These are phyloP conservation scores for Rhizophora apiculata DNA, from an alignment of 345 rosid species.

Conservation along the genomic window DNA sequence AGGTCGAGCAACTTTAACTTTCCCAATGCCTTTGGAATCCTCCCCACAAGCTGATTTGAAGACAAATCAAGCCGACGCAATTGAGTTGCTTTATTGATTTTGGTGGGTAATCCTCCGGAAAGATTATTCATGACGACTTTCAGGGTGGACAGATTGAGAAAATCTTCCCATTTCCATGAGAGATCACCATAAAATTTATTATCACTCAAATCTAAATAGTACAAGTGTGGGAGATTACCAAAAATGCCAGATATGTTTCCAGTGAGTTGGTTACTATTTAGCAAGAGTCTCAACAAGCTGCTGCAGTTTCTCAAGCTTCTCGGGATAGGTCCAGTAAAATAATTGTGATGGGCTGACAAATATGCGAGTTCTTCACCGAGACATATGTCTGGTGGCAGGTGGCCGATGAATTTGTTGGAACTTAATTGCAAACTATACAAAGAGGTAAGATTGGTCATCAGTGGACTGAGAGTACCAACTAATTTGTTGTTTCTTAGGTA, in stretches of 20 bases:
- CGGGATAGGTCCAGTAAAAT: slow-evolving; percentile 28
- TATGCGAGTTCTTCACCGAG: slow-evolving; percentile 17
- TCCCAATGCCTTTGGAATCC: slow-evolving; percentile 10
- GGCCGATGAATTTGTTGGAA: slow-evolving; percentile 24
- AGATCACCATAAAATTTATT: slow-evolving; percentile 33
- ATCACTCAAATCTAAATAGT: slow-evolving; percentile 29
- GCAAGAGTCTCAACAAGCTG: slow-evolving; percentile 24
- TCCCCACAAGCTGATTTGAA: slow-evolving; percentile 8
- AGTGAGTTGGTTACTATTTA: slow-evolving; percentile 26
- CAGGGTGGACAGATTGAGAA: slow-evolving; percentile 16
- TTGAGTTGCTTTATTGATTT: slow-evolving; percentile 10
- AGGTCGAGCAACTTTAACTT: neutral
- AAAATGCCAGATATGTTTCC: slow-evolving; percentile 33
- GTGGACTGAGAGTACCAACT: neutral
- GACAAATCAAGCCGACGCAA: slow-evolving; percentile 16
- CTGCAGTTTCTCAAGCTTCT: slow-evolving; percentile 32
- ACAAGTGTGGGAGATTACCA: slow-evolving; percentile 18
- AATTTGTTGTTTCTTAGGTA: neutral
- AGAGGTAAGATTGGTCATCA: slow-evolving; percentile 23
- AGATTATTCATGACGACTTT: slow-evolving; percentile 22
- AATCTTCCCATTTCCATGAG: slow-evolving; percentile 32
- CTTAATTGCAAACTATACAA: slow-evolving; percentile 16
- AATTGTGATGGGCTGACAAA: slow-evolving; percentile 21
- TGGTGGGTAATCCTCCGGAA: slow-evolving; percentile 26
- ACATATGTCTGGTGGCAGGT: slow-evolving; percentile 23